phyloP scores from a whole-genome alignment of 768 basidiomycete species.

The Boletus fagicola region DNA sequence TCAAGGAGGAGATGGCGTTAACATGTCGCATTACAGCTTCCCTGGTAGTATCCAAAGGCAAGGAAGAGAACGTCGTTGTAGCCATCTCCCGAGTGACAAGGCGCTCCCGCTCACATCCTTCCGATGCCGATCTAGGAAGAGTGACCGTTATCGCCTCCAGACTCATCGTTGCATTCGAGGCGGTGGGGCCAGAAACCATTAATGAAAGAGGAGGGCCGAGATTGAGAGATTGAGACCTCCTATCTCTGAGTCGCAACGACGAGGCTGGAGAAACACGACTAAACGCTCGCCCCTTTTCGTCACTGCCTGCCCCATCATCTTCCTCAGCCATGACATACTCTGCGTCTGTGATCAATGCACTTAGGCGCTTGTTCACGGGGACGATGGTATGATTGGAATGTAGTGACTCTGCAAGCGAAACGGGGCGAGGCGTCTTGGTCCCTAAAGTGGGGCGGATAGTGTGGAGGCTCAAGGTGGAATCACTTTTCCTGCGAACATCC shows the following conservation, averaged over 20 bases:
- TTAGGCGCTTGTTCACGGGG: constrained; percentile 62
- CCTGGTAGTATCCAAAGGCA: constrained; percentile 21
- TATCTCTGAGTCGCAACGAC: constrained; percentile 47
- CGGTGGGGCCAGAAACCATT: constrained; percentile 25
- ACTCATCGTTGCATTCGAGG: constrained; percentile 32
- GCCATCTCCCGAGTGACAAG: constrained; percentile 43
- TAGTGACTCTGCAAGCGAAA: constrained; percentile 75
- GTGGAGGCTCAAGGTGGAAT: constrained; percentile 75
- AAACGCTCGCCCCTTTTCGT: constrained; percentile 19
- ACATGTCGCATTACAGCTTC: constrained; percentile 29
- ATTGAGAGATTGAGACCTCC: constrained; percentile 66
- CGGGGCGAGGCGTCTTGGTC: constrained; percentile 60
- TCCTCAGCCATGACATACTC: constrained; percentile 69
- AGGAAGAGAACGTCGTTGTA: constrained; percentile 40
- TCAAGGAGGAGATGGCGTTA: constrained; percentile 16
- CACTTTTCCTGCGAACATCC: constrained; percentile 78
- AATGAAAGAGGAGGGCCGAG: constrained; percentile 38
- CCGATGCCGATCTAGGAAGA: constrained; percentile 28
- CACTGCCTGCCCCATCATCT: constrained; percentile 36
- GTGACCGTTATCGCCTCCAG: constrained; percentile 31
- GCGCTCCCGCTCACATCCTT: constrained; percentile 39
- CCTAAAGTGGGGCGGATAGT: constrained; percentile 61
- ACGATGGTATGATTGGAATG: constrained; percentile 74
- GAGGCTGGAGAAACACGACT: constrained; percentile 41
- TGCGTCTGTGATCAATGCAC: constrained; percentile 64